phyloP scores from a whole-genome alignment of 2,329 filamentous ascomycete genomes.

The Aspergillus sp. region DNA sequence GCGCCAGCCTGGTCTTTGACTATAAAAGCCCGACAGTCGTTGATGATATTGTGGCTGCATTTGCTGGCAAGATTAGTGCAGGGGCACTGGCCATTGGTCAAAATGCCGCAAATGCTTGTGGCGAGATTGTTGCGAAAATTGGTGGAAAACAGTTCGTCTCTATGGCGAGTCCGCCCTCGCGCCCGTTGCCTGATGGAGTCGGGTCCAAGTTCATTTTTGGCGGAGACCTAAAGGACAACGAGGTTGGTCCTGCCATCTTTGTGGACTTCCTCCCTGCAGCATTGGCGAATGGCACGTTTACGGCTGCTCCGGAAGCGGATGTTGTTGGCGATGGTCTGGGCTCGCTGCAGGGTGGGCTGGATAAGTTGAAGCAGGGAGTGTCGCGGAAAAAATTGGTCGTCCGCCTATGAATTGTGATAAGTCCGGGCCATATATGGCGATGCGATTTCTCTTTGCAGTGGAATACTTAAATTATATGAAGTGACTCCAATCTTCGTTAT shows the following conservation, averaged over 20 bases:
- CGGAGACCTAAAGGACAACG: slow-evolving; percentile 1
- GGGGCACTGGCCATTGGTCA: no score
- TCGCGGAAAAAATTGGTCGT: not conserved
- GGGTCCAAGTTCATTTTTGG: not conserved
- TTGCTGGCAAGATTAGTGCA: no score
- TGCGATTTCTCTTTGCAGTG: no score
- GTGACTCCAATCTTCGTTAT: no score
- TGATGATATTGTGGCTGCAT: slow-evolving; percentile 4
- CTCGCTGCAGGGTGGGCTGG: not conserved
- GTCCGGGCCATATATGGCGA: no score
- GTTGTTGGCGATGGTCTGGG: slow-evolving; percentile 16
- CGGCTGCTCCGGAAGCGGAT: slow-evolving; percentile 25
- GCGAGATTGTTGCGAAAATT: no score
- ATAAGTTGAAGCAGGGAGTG: not conserved
- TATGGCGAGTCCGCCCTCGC: no score
- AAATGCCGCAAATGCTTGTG: no score
- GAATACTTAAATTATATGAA: no score
- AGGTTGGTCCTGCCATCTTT: slow-evolving; percentile 24
- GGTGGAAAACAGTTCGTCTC: no score
- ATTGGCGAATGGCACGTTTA: slow-evolving; percentile 19
- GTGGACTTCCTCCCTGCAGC: slow-evolving; percentile 26
- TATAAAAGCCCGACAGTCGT: slow-evolving; percentile 24
- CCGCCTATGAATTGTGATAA: no score
- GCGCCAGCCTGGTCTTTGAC: slow-evolving; percentile 39
- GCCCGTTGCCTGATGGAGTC: no score